Base-by-base conservation (phyloP, 2,329 filamentous ascomycete species). In the Aspergillus luchuensis region DNA sequence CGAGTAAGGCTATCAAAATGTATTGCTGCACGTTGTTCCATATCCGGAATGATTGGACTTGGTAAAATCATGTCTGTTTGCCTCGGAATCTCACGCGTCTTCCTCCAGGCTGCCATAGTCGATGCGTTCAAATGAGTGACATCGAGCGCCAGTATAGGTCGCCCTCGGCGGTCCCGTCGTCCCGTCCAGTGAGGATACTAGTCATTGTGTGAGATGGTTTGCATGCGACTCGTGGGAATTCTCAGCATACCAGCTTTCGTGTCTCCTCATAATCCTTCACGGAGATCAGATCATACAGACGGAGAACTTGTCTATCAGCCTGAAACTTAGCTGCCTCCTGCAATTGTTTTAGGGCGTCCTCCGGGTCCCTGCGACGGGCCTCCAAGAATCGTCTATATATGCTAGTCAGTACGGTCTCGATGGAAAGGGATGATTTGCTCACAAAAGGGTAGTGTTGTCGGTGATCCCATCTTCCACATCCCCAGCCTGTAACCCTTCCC, bases 121-220 rank as follows among this genome's bases (percentile, higher is more conserved):
- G 25, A 52, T 51, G 63, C 50, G 25, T 61, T 43, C 5, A 68
- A 56, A 8, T 63, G 47, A 1, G 54, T 48, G 13, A 66, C 13
- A 10, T 71, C 63, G 10, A 69, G 57, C 59, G 69, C 64, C 11
- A 63, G 56, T 2, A 72, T 63, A 2, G 69, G 70, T 4, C 59
- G 36, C 1, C 69, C 68, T 15, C 49, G 43, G 8, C 64, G 67
- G 54, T 68, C 63, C 53, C 69, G 57, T 4, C 68, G 63, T 10
- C 70, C 69, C 10, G 64, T 71, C 70, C 70, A 72, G 38, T 68
- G 65, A 0, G 70, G 69, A 51, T 71, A 71, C 70, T 72, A 23
- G 28, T 15, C 5, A n/a, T 11, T 4, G 23, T 19, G 8, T 30
- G 7, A 45, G 6, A 39, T 23, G 7, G 13, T n/a, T 13, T 7